These are phyloP conservation scores for Leccinum variicolor DNA, from an alignment of 768 basidiomycete genomes.

Conservation along the genomic window DNA sequence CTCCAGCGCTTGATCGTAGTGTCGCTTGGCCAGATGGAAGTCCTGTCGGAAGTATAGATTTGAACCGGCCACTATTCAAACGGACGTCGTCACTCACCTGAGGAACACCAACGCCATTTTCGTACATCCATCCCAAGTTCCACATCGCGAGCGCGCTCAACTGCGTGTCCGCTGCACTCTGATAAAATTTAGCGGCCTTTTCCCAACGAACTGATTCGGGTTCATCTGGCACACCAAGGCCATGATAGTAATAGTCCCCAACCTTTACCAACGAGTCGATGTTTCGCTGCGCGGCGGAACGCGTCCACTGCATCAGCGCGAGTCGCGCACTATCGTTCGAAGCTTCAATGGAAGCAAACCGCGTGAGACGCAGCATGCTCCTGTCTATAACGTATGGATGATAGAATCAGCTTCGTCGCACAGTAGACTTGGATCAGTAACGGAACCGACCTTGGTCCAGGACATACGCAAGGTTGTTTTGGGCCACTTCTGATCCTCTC, in stretches of 20 bases:
- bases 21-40: conserved; percentile 93
- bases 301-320: conserved; percentile 90
- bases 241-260: conserved; percentile 95
- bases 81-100: conserved; percentile 48
- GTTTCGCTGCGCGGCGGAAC: conserved; percentile 90
- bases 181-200: conserved; percentile 92
- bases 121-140: conserved; percentile 99
- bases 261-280: conserved; percentile 98
- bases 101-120: conserved; percentile 89
- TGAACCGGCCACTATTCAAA: neutral
- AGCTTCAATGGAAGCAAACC: conserved; percentile 65
- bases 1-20: conserved; percentile 88
- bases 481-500: conserved; percentile 85
- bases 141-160: conserved; percentile 94
- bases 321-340: conserved; percentile 81
- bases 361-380: conserved; percentile 63
- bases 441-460: conserved; percentile 77
- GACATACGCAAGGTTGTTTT: conserved; percentile 92
- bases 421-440: conserved; percentile 31
- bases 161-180: conserved; percentile 90
- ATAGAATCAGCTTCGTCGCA: conserved; percentile 23
- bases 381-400: conserved; percentile 45
- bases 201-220: conserved; percentile 67
- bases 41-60: conserved; percentile 47
- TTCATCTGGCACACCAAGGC: conserved; percentile 73